Evolutionary conservation across 2,329 filamentous ascomycete genomes (phyloP).

Genomic region (Colletotrichum zoysiae): DNA sequence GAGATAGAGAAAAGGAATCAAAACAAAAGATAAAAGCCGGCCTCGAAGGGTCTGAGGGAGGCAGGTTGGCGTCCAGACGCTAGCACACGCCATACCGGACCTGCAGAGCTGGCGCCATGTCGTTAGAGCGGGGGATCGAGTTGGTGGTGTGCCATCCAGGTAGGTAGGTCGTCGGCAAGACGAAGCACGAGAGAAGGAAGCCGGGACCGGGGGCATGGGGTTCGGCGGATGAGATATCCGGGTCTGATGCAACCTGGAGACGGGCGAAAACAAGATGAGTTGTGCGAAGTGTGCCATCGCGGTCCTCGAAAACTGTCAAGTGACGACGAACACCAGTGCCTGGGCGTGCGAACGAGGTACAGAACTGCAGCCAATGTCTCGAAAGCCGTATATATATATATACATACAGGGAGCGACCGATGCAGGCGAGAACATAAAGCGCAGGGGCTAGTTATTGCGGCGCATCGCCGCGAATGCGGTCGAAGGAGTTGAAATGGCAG

Average conservation of each 20-base stretch:
- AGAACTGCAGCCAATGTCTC: conserved; percentile 1
- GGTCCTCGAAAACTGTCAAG: conserved; percentile 31
- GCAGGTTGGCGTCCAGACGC: conserved; percentile 29
- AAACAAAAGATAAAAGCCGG: no score
- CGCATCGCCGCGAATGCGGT: conserved; percentile 14
- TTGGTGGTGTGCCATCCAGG: conserved; percentile 32
- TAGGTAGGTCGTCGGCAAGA: conserved; percentile 27
- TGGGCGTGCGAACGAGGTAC: conserved; percentile 10
- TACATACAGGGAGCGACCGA: background rate
- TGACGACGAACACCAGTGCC: background rate
- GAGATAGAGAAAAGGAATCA: background rate
- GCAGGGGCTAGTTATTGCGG: conserved; percentile 12
- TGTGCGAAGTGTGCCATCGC: conserved; percentile 29
- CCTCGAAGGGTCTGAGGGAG: conserved; percentile 12
- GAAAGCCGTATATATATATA: no score
- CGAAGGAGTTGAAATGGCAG: background rate
- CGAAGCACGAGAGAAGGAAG: conserved; percentile 11
- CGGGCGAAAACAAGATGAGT: conserved; percentile 12
- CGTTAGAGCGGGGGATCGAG: background rate
- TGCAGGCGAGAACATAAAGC: background rate
- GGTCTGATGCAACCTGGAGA: conserved; percentile 25
- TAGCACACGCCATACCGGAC: conserved; percentile 38
- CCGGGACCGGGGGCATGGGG: background rate
- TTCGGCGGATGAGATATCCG: conserved; percentile 19
- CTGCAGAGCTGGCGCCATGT: conserved; percentile 35